A percentile compares a stretch with the other conserved stretches of the same genome.
phyloP scores from a whole-genome alignment of 2,329 filamentous ascomycete species.

The Pseudogymnoascus sp. region DNA sequence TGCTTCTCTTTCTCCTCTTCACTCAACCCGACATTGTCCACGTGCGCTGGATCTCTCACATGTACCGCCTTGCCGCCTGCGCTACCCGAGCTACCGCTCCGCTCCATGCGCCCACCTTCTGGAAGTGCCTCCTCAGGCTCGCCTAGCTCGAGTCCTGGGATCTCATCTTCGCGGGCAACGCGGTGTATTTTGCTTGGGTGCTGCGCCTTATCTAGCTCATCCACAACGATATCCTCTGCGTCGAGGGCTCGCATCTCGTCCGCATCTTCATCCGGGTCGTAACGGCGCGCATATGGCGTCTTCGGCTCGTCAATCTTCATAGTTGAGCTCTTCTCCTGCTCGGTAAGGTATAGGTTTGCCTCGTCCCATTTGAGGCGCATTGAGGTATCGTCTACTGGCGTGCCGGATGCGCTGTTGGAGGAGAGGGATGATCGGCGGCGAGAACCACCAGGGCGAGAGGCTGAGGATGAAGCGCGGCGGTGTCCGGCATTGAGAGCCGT shows the following conservation, averaged over 20 bases:
- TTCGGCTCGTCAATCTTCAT: conserved; percentile 99
- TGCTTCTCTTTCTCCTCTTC: conserved; percentile 85
- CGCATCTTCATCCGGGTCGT: conserved; percentile 82
- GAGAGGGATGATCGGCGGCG: conserved; percentile 59
- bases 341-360: conserved; percentile 91
- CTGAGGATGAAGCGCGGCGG: conserved; percentile 74
- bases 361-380: conserved; percentile 96
- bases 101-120: conserved; percentile 35
- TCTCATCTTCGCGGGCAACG: conserved; percentile 58
- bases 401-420: conserved; percentile 32
- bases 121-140: conserved; percentile 74
- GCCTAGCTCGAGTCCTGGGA: conserved; percentile 83
- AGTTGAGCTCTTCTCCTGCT: conserved; percentile 87
- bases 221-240: conserved; percentile 60
- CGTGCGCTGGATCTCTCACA: conserved; percentile 55
- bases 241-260: conserved; percentile 59
- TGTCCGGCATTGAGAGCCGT: conserved; percentile 90
- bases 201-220: conserved; percentile 52
- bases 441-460: conserved; percentile 47
- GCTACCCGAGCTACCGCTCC: conserved; percentile 30
- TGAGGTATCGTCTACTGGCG: conserved; percentile 48
- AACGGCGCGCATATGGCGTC: conserved; percentile 89
- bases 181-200: conserved; percentile 18
- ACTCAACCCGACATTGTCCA: conserved; percentile 48
- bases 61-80: conserved; percentile 63